Evolutionary conservation across 768 basidiomycete species (phyloP), one percentile per base, ranked within the genome.

Genomic region (Mycena venus): DNA sequence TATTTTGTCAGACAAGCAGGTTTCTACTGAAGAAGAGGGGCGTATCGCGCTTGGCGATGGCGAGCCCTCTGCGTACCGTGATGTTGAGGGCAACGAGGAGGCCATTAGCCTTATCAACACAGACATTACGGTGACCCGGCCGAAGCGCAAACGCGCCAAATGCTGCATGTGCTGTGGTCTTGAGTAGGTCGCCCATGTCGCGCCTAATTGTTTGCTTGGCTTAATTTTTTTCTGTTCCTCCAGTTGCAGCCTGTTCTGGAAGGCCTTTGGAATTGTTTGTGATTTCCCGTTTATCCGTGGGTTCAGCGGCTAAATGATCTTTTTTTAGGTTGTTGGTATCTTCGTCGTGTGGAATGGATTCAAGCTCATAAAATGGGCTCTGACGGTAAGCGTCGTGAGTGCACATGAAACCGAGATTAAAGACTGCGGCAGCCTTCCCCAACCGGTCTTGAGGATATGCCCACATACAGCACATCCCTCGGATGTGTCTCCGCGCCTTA

Each of bases 401-500:
- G n/a, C 31, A 27, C 17, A 19, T 32, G 29, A 12, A 38, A 55
- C 29, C 15, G 25, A 29, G 21, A 55, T 53, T 71, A 38, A 56
- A n/a, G 40, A 38, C 25, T 63, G 19, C 23, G 36, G 17, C 74
- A 91, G 90, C 86, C 86, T 42, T 77, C 84, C 0, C 86, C 88
- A 2, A 88, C 88, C 44, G 89, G 89, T 14, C 82, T 91, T 8
- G 90, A 92, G 76, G 79, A 82, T n/a, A 89, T 91, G 87, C 91
- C 91, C 0, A 84, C 79, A 31, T 92, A 86, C 82, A 87, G 89
- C 80, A 85, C 81, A 4, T 89, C 89, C 8, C 85, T 91, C 0
- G 89, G 89, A 11, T 92, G 90, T 79, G 75, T 82, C 11, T 74
- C 84, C 56, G 86, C 88, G 8, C 83, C 86, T 2, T 82, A 88